phyloP scores from a whole-genome alignment of 306 rosid species.

The Mucuna pruriens region DNA sequence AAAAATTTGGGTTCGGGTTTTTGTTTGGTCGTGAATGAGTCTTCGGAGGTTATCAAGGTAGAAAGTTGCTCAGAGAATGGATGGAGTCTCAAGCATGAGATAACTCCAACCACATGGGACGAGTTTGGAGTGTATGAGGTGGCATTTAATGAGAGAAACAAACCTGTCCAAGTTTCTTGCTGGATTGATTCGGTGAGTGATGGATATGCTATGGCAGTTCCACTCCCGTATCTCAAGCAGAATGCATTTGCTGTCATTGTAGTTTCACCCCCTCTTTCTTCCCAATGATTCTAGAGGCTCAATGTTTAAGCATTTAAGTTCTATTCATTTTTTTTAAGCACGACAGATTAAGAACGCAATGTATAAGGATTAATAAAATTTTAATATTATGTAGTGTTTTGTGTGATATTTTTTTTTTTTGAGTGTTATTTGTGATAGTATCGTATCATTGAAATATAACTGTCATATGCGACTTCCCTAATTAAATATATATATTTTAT shows the following conservation, averaged over 20 bases:
- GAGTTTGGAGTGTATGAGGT: constrained; percentile 51
- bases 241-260: constrained; percentile 33
- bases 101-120: constrained; percentile 40
- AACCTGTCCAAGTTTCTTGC: constrained; percentile 49
- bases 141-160: constrained; percentile 49
- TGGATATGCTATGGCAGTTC: constrained; percentile 37
- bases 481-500: too few species aligned
- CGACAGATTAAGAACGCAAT: not conserved
- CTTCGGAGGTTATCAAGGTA: constrained; percentile 24
- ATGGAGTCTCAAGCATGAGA: not conserved
- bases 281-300: not conserved
- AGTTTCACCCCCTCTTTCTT: constrained; percentile 23
- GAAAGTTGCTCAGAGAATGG: constrained; percentile 35
- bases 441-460: too few species aligned
- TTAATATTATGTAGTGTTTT: not conserved
- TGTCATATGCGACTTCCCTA: too few species aligned
- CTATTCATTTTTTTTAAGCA: too few species aligned
- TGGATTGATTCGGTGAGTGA: constrained; percentile 52
- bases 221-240: constrained; percentile 28
- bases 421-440: not conserved
- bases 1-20: constrained; percentile 34
- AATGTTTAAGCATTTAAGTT: too few species aligned
- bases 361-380: not conserved
- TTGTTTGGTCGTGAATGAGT: constrained; percentile 40
- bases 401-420: not conserved